Conservation (phyloP, 179 eudicot species). For the Camellia oleifera region DNA sequence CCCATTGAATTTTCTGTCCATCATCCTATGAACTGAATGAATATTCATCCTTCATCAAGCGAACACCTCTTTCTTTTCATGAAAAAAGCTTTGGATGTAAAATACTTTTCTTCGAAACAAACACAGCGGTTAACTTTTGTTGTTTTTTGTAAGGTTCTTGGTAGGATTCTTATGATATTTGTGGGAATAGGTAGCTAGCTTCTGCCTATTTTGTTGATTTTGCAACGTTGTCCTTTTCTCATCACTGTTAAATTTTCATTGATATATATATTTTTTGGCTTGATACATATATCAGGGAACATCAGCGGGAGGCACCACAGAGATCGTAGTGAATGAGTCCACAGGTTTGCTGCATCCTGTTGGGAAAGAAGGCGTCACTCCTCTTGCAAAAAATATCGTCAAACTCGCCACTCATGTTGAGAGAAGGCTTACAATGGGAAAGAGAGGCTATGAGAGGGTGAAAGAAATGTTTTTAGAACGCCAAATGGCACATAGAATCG, state of each 20-base stretch:
- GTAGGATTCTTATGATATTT: not conserved
- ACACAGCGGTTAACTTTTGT: not conserved
- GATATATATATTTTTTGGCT: not conserved
- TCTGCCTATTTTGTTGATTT: not conserved
- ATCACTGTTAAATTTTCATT: not conserved
- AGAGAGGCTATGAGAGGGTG: conserved; percentile 75
- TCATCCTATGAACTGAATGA: not conserved
- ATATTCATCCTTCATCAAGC: no score
- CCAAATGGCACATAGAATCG: conserved; percentile 81
- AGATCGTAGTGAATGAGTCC: conserved; percentile 80
- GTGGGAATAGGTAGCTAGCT: not conserved
- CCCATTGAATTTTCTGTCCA: not conserved
- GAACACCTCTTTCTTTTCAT: not conserved
- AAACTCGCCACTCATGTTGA: conserved; percentile 77
- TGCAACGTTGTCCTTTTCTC: not conserved
- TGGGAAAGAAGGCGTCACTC: conserved; percentile 83
- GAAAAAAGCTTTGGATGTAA: not conserved
- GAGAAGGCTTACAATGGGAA: conserved; percentile 79
- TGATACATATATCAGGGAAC: conserved; percentile 56
- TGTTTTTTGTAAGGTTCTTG: not conserved
- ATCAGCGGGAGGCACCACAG: conserved; percentile 93
- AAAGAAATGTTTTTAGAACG: conserved; percentile 77
- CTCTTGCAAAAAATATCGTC: conserved; percentile 77
- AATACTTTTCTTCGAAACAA: not conserved
- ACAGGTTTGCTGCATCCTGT: conserved; percentile 83